phyloP scores from a whole-genome alignment of 352 stramenopile genomes.

The Pythium plurisporium region DNA sequence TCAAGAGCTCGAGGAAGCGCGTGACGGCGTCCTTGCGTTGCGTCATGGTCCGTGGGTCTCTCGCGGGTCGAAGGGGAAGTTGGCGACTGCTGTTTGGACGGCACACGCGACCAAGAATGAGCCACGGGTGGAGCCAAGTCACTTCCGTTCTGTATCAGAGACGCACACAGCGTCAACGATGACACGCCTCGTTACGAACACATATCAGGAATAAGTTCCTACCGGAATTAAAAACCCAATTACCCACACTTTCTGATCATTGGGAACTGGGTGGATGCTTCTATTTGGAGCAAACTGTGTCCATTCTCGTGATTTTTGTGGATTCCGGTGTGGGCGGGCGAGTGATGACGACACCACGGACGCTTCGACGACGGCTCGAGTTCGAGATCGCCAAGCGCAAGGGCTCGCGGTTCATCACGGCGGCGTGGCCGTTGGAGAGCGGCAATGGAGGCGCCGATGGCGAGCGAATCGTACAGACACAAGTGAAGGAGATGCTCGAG shows the following conservation, averaged over 20 bases:
- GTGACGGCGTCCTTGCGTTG: constrained; percentile 32
- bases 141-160: too few relatives aligned
- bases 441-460: constrained; percentile 10
- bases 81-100: background rate
- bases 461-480: constrained; percentile 20
- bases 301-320: too few relatives aligned
- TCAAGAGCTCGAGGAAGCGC: constrained; percentile 72
- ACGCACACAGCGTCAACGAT: background rate
- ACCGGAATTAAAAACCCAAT: background rate
- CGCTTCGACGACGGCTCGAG: constrained; percentile 49
- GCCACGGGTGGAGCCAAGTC: background rate
- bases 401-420: constrained; percentile 75
- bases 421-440: constrained; percentile 45
- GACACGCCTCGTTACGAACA: constrained; percentile 1
- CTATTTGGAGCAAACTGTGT: too few relatives aligned
- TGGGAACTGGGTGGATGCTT: constrained; percentile 4
- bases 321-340: too few relatives aligned
- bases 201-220: background rate
- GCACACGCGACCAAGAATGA: constrained; percentile 1
- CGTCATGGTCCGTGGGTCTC: constrained; percentile 7
- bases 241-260: background rate
- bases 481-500: constrained; percentile 47
- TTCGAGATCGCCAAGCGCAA: constrained; percentile 80
- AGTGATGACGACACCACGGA: too few relatives aligned
- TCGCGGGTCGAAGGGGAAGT: background rate